Conservation (phyloP, 2,329 filamentous ascomycete species). For the Talaromyces sp. region DNA sequence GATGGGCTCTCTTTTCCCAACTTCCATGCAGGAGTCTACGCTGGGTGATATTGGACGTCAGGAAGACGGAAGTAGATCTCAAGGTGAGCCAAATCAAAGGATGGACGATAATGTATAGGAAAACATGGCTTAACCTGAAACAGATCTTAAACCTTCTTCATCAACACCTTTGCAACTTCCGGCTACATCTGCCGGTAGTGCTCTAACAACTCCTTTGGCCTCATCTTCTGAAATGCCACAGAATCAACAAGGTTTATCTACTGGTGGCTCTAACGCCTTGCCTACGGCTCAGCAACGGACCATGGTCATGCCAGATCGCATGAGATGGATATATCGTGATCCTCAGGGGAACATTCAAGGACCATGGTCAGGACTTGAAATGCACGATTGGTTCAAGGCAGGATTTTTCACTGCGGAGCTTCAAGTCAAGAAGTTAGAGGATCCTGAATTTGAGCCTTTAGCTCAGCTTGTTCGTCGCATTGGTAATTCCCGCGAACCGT, state of each 20-base stretch:
- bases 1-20: constrained; percentile 80
- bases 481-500: constrained; percentile 94
- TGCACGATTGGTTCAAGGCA: constrained; percentile 99
- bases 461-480: constrained; percentile 93
- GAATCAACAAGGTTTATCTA: constrained; percentile 32
- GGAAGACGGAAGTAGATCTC: constrained; percentile 56
- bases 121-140: constrained; percentile 3
- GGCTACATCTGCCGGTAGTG: constrained; percentile 32
- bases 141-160: constrained; percentile 27
- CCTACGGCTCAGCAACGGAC: constrained; percentile 68
- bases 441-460: constrained; percentile 88
- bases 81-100: constrained; percentile 43
- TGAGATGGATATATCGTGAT: constrained; percentile 98
- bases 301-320: constrained; percentile 99
- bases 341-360: constrained; percentile 89
- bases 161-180: constrained; percentile 35
- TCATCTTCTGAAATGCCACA: constrained; percentile 30
- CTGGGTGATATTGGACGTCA: constrained; percentile 60
- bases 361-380: constrained; percentile 92
- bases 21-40: constrained; percentile 89
- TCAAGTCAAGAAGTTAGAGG: constrained; percentile 90
- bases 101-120: neutral
- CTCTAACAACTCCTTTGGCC: constrained; percentile 31
- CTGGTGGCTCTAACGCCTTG: constrained; percentile 58
- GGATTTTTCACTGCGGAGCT: constrained; percentile 95